A percentile compares a stretch with the other conserved stretches of the same genome.
Evolutionary conservation across 768 basidiomycete genomes (phyloP).

Genomic region (Leccinum rimulosum): DNA sequence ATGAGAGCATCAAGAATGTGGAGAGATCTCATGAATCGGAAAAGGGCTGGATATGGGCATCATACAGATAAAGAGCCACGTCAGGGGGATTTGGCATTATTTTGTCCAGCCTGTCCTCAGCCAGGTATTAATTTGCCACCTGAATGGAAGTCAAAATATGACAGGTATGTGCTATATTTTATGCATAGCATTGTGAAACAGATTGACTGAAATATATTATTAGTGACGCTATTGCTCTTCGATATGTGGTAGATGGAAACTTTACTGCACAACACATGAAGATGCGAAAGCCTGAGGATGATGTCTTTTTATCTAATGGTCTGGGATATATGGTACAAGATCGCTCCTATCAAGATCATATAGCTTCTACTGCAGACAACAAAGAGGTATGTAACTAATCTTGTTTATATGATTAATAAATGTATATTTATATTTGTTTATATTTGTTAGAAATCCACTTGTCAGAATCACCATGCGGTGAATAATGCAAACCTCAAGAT

Average conservation of each 20-base stretch:
- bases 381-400: neutral
- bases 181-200: neutral
- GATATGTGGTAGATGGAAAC: neutral
- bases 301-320: too few relatives aligned
- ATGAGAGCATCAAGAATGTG: neutral
- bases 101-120: neutral
- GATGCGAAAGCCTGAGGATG: too few relatives aligned
- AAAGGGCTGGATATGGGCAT: neutral
- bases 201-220: neutral
- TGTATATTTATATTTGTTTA: neutral
- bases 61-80: neutral
- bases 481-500: neutral
- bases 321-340: too few relatives aligned
- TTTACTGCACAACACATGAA: too few relatives aligned
- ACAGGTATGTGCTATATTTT: neutral
- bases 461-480: conserved; percentile 1
- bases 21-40: neutral
- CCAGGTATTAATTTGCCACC: neutral
- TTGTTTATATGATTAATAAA: neutral
- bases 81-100: neutral
- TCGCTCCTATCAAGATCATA: too few relatives aligned
- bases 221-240: neutral
- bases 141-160: neutral
- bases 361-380: neutral
- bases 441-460: neutral